Conservation (phyloP, 2,329 filamentous ascomycete genomes). For the Microdochium nivale region DNA sequence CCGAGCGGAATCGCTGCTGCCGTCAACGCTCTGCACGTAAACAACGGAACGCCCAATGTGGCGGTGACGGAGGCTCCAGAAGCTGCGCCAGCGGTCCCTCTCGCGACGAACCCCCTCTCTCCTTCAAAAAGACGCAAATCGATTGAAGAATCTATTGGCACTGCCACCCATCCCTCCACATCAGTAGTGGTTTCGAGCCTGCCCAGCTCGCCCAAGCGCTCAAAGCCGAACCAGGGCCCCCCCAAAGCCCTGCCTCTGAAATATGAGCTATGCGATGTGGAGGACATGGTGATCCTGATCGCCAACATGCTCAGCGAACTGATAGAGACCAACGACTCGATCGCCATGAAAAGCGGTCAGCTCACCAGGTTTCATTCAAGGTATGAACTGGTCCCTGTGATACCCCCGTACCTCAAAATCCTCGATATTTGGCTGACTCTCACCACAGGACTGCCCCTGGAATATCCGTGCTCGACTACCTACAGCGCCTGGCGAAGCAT, state of each 20-base stretch:
- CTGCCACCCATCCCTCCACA: constrained; percentile 14
- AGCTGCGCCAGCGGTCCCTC: constrained; percentile 9
- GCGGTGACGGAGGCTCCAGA: constrained; percentile 5
- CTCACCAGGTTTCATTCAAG: constrained; percentile 93
- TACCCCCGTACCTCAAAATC: neutral
- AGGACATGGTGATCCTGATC: constrained; percentile 84
- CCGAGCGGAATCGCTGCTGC: constrained; percentile 2
- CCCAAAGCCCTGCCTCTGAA: constrained; percentile 56
- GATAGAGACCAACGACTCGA: constrained; percentile 83
- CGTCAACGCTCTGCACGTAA: constrained; percentile 13
- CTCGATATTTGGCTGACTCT: constrained; percentile 2
- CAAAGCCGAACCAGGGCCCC: constrained; percentile 38
- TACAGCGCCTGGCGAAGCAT: constrained; percentile 86
- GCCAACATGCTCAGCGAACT: constrained; percentile 93
- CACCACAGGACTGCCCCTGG: constrained; percentile 58
- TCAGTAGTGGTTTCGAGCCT: constrained; percentile 20
- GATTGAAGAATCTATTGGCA: constrained; percentile 21
- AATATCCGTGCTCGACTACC: constrained; percentile 90
- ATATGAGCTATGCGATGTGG: constrained; percentile 75
- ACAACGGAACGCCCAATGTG: neutral
- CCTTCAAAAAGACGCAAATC: constrained; percentile 36
- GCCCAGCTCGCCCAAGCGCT: constrained; percentile 40
- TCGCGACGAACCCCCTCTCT: constrained; percentile 15
- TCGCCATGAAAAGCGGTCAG: constrained; percentile 76
- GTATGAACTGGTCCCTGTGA: constrained; percentile 29